phyloP scores from a whole-genome alignment of 805 yeast species.

The Torulaspora franciscae region DNA sequence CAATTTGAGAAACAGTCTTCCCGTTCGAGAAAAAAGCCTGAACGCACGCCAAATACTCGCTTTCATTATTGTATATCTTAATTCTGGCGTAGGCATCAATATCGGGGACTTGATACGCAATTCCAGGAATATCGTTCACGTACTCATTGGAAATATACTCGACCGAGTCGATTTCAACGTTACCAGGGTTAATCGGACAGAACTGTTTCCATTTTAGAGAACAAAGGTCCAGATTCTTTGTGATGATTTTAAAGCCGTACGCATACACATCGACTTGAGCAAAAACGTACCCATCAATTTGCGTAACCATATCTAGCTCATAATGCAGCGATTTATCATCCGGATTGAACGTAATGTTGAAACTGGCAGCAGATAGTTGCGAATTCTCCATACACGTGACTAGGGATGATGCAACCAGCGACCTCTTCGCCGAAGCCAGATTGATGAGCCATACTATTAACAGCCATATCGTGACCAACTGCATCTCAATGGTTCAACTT shows the following conservation, averaged over 20 bases:
- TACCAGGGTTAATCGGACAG: slow-evolving; percentile 83
- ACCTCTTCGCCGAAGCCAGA: slow-evolving; percentile 30
- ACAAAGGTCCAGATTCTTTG: slow-evolving; percentile 59
- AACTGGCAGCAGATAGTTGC: slow-evolving; percentile 64
- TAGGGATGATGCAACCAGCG: slow-evolving; percentile 62
- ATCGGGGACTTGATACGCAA: slow-evolving; percentile 83
- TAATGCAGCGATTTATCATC: slow-evolving; percentile 63
- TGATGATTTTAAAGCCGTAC: slow-evolving; percentile 73
- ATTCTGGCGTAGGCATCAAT: slow-evolving; percentile 74
- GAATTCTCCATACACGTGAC: slow-evolving; percentile 83
- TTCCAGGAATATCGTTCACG: slow-evolving; percentile 64
- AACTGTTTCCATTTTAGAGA: slow-evolving; percentile 68
- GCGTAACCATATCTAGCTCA: slow-evolving; percentile 63
- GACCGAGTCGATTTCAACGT: slow-evolving; percentile 67
- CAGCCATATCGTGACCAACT: slow-evolving; percentile 10
- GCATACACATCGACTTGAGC: slow-evolving; percentile 78
- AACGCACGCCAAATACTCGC: slow-evolving; percentile 59
- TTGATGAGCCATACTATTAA: slow-evolving; percentile 8
- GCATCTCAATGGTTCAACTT: slow-evolving; percentile 4
- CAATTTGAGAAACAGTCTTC: slow-evolving; percentile 71
- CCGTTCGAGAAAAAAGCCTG: slow-evolving; percentile 73
- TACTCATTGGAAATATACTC: slow-evolving; percentile 51
- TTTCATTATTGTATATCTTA: slow-evolving; percentile 40
- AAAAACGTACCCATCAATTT: slow-evolving; percentile 56
- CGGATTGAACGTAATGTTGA: slow-evolving; percentile 73